phyloP scores from a whole-genome alignment of 352 stramenopile genomes.

The Globisporangium spinosum region DNA sequence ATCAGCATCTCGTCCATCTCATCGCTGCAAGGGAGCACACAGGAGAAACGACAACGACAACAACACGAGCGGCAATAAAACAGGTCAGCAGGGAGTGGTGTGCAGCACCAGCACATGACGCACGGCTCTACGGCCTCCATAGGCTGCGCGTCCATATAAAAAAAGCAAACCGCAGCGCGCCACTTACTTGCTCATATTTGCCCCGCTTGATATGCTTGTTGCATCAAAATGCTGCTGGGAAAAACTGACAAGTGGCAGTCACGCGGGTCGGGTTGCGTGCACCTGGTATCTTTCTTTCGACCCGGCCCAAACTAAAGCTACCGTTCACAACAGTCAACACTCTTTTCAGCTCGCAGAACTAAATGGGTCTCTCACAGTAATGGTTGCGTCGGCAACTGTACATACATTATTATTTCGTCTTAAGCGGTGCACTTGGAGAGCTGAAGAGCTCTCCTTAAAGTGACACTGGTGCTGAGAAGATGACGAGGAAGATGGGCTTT shows the following conservation, averaged over 20 bases:
- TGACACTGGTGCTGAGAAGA: neutral
- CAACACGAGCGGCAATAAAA: constrained; percentile 1
- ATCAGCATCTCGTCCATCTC: constrained; percentile 87
- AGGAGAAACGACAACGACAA: constrained; percentile 7
- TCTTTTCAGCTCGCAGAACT: neutral
- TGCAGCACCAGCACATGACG: neutral
- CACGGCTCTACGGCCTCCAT: neutral
- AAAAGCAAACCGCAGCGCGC: neutral
- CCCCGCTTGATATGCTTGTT: constrained; percentile 7
- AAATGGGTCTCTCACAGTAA: neutral
- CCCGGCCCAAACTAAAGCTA: neutral
- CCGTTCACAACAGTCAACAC: neutral
- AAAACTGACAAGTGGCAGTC: constrained; percentile 9
- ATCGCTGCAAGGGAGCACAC: constrained; percentile 37
- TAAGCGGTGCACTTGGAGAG: neutral
- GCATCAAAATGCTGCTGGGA: constrained; percentile 5
- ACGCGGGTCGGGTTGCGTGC: neutral
- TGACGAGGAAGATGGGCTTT: neutral
- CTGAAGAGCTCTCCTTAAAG: neutral
- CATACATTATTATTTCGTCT: neutral
- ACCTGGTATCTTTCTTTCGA: neutral
- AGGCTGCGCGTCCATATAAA: neutral
- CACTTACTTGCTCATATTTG: constrained; percentile 15
- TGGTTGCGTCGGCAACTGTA: neutral
- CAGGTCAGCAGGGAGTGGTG: neutral